Conservation (phyloP, 2,329 filamentous ascomycete species). For the Fusarium acutatum region DNA sequence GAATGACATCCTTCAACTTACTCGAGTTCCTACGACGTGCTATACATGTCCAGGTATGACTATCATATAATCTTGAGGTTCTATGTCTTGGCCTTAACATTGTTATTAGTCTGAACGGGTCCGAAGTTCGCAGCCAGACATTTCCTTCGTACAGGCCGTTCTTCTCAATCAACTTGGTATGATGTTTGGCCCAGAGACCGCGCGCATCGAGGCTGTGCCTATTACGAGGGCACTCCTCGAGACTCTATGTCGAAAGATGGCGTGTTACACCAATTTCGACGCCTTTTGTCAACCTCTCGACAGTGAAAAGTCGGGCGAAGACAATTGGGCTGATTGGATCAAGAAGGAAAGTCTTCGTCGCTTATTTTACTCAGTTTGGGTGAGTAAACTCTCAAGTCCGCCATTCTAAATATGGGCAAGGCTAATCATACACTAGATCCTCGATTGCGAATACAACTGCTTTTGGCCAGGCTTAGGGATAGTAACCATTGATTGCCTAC, state of each 20-base stretch:
- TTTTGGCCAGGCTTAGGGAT: neutral
- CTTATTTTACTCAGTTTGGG: neutral
- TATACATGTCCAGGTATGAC: neutral
- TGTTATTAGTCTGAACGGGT: neutral
- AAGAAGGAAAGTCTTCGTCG: neutral
- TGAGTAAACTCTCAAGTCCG: neutral
- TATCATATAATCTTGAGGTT: too few species aligned
- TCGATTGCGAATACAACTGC: neutral
- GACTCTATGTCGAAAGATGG: neutral
- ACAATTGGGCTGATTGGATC: neutral
- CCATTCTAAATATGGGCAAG: too few species aligned
- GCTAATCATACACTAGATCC: neutral
- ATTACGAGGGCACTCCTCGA: neutral
- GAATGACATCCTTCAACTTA: accelerated
- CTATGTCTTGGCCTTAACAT: neutral
- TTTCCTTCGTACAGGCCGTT: neutral
- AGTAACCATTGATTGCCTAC: neutral
- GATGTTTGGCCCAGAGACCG: neutral
- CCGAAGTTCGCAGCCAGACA: neutral
- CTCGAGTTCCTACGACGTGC: neutral
- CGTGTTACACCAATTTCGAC: neutral
- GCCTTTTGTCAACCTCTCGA: neutral
- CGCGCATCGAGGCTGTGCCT: neutral
- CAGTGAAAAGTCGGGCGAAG: neutral
- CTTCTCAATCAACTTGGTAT: neutral